These are phyloP conservation scores for Rhododendron ovatum DNA, from an alignment of 148 eudicot genomes.

Conservation along the genomic window DNA sequence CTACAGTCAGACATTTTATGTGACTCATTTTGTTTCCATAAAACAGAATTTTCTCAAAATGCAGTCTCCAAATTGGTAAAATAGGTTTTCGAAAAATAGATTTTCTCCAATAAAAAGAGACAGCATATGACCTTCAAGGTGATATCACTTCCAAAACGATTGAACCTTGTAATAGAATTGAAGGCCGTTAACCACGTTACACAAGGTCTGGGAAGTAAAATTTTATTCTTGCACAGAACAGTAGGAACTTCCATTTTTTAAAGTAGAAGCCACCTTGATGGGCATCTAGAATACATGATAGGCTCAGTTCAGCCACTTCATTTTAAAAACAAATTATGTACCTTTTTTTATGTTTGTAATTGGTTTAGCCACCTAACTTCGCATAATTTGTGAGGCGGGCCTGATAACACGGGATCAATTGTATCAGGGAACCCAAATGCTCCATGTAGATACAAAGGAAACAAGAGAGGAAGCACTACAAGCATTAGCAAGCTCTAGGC, in stretches of 20 bases:
- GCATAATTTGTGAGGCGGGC: not conserved
- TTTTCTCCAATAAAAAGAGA: not conserved
- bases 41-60: not conserved
- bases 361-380: not conserved
- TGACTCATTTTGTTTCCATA: not conserved
- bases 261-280: not conserved
- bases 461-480: not conserved
- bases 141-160: not conserved
- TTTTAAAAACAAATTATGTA: not conserved
- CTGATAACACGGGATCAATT: not conserved
- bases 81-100: not conserved
- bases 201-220: not conserved
- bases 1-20: not conserved
- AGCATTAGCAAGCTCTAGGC: not conserved
- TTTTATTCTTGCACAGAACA: not conserved
- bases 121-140: not conserved
- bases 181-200: not conserved
- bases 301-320: not conserved
- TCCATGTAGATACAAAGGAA: not conserved
- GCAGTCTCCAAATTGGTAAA: not conserved
- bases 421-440: not conserved
- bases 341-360: not conserved
- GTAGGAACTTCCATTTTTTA: not conserved
- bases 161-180: not conserved
- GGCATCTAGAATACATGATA: not conserved